Base-by-base conservation (phyloP, 2,329 filamentous ascomycete genomes). In the Phialophora verrucosa region DNA sequence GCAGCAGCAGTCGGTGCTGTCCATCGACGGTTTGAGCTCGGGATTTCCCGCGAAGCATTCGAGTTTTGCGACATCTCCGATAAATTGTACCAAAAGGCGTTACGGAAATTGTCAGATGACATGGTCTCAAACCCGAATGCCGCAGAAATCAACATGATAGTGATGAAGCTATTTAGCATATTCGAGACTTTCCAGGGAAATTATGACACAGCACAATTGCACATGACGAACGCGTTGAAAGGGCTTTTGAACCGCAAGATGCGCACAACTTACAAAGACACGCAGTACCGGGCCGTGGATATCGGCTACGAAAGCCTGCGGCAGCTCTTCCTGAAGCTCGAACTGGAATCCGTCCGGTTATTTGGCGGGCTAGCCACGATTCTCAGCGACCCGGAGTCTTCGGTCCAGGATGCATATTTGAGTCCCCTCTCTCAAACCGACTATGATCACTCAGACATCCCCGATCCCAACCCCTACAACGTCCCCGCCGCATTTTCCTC, bases 101-200 rank as follows among this genome's bases (percentile, higher is more conserved):
- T 68, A 14, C 49, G 58, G 23, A 55, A 53, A 42, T 55, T 72
- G 35, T 64, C 68, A 3, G 53, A 63, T 23, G 68, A 70, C 51
- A 64, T 64, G 59, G 62, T 62, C 3, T 64, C 59, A 0, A 49
- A 68, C 27, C 66, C 68, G 2, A 67, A 62, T 11, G 63, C 62
- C n/a, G 63, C 68, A 6, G 70, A 71, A 51, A 69, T 70, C 42
- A 71, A 69, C 54, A 72, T 73, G 71, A 49, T 70, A 3, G 50
- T 66, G 14, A 63, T 66, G 62, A 67, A 72, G 51, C 64, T 73
- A 6, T 67, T 72, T 20, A 66, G 68, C 42, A 57, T 72, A 5
- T 73, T 70, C 50, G 69, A 73, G 54, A 70, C 65, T 2, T 73
- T 73, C 62, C 72, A 73, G 57, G 68, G 65, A 1, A 67, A 73